Base-by-base conservation (phyloP, 1,284 basidiomycete genomes). In the Naganishia albida region DNA sequence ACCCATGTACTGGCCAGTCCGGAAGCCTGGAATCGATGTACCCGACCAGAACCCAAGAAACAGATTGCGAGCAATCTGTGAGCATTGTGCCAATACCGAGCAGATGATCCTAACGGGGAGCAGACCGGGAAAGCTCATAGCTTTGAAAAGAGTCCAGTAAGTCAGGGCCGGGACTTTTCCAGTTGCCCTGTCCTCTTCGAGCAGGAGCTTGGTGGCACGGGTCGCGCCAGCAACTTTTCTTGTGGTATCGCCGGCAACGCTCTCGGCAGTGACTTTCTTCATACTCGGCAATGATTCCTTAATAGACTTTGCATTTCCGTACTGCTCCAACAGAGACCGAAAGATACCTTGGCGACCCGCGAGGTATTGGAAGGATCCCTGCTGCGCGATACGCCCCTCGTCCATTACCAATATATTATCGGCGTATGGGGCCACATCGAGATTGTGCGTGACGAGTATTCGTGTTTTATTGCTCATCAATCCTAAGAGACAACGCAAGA, bases 371-470 rank as follows among this genome's bases (percentile, higher is more conserved):
- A 67, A 72, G 2, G 69, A 68, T 0, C 72, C 72, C 60, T 71
- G 66, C 42, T 72, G 71, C 1, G 64, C 62, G 16, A 75, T 70
- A n/a, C 60, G 62, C 13, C 74, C 74, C 23, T 69, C 60, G 15
- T 69, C 66, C 66, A 69, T 68, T 7, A 68, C 63, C 16, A 68
- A 8, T 12, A 68, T 55, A n/a, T 49, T 20, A 40, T 68, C 67
- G 7, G 67, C 62, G 8, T 60, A 84, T 65, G 87, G 86, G 0
- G 90, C 78, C n/a, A 89, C 85, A 72, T 88, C 86, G 1, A 88
- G 76, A 20, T 75, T 72, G 73, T 90, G 89, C 0, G 89, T 90
- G 23, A 88, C 87, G 30, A 91, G 80, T 34, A 91, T 80, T 18
- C 88, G 81, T 0, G 88, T 89, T 64, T 85, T 82, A 48, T 80